Evolutionary conservation across 139 green algal species (phyloP).

Genomic region (Limnomonas spitsbergensis): DNA sequence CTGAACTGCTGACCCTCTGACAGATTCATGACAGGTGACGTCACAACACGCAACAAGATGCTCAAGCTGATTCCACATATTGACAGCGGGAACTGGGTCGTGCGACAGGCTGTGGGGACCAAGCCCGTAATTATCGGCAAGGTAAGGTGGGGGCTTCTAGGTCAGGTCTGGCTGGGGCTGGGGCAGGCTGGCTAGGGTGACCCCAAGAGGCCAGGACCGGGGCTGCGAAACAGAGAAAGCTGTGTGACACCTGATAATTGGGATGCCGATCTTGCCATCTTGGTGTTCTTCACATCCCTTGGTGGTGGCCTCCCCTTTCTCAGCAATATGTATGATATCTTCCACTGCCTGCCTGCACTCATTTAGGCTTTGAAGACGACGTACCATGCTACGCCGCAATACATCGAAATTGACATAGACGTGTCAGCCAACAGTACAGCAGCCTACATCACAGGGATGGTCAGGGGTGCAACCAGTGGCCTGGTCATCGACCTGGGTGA

Average conservation of each 20-base stretch:
- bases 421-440: constrained; percentile 47
- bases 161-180: background rate
- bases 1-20: too few relatives aligned
- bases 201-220: background rate
- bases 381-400: constrained; percentile 54
- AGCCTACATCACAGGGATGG: constrained; percentile 47
- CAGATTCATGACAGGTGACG: constrained; percentile 48
- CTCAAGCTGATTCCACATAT: constrained; percentile 71
- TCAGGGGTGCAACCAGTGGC: constrained; percentile 49
- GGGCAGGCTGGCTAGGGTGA: background rate
- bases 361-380: constrained; percentile 46
- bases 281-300: too few relatives aligned
- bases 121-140: constrained; percentile 65
- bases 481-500: constrained; percentile 60
- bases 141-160: too few relatives aligned
- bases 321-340: too few relatives aligned
- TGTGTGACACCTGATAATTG: background rate
- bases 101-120: constrained; percentile 56
- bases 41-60: constrained; percentile 44
- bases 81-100: constrained; percentile 53
- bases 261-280: too few relatives aligned
- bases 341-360: background rate
- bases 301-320: too few relatives aligned
- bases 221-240: background rate
- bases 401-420: constrained; percentile 56